Conservation (phyloP, 768 basidiomycete genomes). For the Boletus sensibilis region DNA sequence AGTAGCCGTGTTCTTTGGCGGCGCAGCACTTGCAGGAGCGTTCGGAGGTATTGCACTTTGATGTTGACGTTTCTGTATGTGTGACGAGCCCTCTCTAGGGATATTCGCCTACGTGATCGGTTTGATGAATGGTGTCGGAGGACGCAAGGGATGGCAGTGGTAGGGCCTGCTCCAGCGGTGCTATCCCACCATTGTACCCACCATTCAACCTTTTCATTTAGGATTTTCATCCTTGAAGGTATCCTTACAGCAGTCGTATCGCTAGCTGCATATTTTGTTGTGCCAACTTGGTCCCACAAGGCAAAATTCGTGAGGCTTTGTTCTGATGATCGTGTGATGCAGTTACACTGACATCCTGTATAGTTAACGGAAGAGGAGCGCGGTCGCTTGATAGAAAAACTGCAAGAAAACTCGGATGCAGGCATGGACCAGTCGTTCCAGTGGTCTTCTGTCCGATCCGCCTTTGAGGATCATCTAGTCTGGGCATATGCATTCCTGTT, state of each 20-base stretch:
- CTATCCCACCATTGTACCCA: background rate
- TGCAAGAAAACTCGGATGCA: constrained; percentile 55
- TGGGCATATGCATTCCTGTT: constrained; percentile 62
- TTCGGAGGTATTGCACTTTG: constrained; percentile 46
- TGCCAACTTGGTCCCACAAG: constrained; percentile 59
- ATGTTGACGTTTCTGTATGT: background rate
- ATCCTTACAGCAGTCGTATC: constrained; percentile 50
- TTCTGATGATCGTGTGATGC: background rate
- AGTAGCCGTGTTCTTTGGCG: constrained; percentile 62
- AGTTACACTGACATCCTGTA: background rate
- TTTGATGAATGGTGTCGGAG: constrained; percentile 62
- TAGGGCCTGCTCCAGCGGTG: constrained; percentile 9
- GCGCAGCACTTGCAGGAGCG: constrained; percentile 60
- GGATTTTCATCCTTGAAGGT: constrained; percentile 62
- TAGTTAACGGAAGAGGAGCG: constrained; percentile 57
- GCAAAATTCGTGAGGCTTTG: constrained; percentile 49
- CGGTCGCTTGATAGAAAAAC: constrained; percentile 45
- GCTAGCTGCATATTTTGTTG: constrained; percentile 48
- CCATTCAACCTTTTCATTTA: constrained; percentile 15
- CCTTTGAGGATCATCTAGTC: constrained; percentile 55
- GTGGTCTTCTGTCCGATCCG: constrained; percentile 57
- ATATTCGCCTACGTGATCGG: constrained; percentile 59
- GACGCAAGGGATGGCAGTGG: constrained; percentile 62
- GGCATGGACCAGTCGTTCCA: constrained; percentile 52
- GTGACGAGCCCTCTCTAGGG: constrained; percentile 32